Conservation (phyloP, 2,329 filamentous ascomycete genomes). For the Tolypocladium pustulatum region DNA sequence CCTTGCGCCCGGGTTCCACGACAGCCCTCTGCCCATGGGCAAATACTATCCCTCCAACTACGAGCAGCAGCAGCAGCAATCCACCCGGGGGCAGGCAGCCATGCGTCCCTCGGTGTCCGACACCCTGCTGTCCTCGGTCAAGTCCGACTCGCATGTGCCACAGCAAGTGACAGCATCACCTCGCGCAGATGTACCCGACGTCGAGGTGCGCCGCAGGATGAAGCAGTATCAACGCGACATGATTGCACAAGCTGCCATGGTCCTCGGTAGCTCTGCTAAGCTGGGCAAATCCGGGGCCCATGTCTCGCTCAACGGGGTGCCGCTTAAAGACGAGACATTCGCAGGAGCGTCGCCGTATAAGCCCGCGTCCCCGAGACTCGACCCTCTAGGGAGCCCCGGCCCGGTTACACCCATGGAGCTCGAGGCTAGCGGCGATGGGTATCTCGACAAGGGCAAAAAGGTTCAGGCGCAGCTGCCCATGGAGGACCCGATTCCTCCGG, state of each 20-base stretch:
- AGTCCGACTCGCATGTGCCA: conserved; percentile 25
- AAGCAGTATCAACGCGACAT: conserved; percentile 52
- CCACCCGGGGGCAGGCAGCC: neutral
- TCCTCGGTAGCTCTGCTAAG: conserved; percentile 19
- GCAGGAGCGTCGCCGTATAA: conserved; percentile 28
- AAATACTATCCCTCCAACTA: conserved; percentile 57
- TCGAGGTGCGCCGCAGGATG: conserved; percentile 39
- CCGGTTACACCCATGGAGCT: conserved; percentile 53
- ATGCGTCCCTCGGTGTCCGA: conserved; percentile 13
- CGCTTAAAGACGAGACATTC: conserved; percentile 27
- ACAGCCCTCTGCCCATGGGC: conserved; percentile 40
- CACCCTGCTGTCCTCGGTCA: conserved; percentile 18
- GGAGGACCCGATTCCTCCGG: neutral
- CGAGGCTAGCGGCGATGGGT: conserved; percentile 26
- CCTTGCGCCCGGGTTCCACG: conserved; percentile 36
- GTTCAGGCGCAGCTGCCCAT: neutral
- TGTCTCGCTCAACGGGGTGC: conserved; percentile 22
- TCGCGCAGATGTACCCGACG: conserved; percentile 11
- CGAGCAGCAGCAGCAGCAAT: conserved; percentile 25
- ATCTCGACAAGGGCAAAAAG: conserved; percentile 17
- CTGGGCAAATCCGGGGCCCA: conserved; percentile 14
- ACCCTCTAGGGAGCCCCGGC: conserved; percentile 46
- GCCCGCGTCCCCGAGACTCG: conserved; percentile 38
- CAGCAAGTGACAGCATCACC: conserved; percentile 1
- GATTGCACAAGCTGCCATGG: conserved; percentile 45